phyloP scores from a whole-genome alignment of 148 eudicot species.

The Rhododendron griersonianum region DNA sequence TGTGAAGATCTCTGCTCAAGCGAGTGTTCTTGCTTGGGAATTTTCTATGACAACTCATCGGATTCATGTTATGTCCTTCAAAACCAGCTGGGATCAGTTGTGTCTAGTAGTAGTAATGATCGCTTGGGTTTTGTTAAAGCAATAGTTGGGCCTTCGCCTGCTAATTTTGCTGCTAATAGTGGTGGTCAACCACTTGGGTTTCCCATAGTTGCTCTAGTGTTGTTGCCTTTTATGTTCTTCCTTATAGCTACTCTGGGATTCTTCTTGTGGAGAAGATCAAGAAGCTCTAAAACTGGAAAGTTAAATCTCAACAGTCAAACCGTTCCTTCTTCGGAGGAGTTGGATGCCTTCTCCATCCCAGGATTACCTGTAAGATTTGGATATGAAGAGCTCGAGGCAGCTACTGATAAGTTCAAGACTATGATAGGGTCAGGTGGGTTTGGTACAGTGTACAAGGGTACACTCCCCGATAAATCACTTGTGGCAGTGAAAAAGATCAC shows the following conservation, averaged over 20 bases:
- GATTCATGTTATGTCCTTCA: conserved; percentile 50
- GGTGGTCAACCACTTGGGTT: conserved; percentile 11
- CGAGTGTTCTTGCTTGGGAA: no score
- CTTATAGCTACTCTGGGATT: conserved; percentile 12
- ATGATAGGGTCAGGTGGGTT: conserved; percentile 72
- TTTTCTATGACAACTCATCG: conserved; percentile 10
- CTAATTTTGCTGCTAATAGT: neutral
- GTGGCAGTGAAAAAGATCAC: conserved; percentile 56
- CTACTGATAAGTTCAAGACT: conserved; percentile 55
- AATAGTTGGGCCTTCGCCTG: conserved; percentile 6
- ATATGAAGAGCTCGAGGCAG: conserved; percentile 47
- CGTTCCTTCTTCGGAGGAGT: no score
- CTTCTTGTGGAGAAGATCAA: conserved; percentile 28
- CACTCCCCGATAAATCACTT: no score
- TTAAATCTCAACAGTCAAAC: no score
- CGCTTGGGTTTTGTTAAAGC: conserved; percentile 31
- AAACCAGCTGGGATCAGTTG: conserved; percentile 53
- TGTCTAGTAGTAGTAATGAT: conserved; percentile 9
- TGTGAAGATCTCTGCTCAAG: no score
- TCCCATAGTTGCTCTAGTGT: conserved; percentile 40
- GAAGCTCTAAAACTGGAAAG: conserved; percentile 1
- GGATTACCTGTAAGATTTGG: conserved; percentile 66
- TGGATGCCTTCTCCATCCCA: conserved; percentile 5
- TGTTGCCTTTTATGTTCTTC: conserved; percentile 40
- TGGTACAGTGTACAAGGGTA: no score